These are phyloP conservation scores for Mycosarcoma mackinlayi DNA, from an alignment of 1,284 basidiomycete species.

Conservation along the genomic window DNA sequence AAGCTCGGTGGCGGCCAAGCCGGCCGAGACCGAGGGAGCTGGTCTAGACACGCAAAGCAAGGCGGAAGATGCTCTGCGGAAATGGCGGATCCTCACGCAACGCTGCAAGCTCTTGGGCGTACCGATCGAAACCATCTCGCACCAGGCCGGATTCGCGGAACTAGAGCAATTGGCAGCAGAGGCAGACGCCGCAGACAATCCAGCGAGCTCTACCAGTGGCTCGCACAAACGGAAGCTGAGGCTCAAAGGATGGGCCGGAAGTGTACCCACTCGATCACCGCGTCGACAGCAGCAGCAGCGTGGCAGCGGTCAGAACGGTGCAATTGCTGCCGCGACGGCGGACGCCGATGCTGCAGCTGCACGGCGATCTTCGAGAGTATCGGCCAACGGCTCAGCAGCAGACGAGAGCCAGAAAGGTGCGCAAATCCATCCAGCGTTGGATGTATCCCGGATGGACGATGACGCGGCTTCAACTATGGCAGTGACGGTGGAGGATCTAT, in stretches of 20 bases:
- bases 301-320: not conserved
- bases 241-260: constrained; percentile 41
- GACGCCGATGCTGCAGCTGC: constrained; percentile 9
- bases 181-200: constrained; percentile 15
- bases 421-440: constrained; percentile 24
- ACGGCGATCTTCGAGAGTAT: constrained; percentile 16
- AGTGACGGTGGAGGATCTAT: constrained; percentile 72
- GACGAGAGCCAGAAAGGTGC: not conserved
- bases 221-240: constrained; percentile 23
- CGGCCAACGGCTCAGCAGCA: not conserved
- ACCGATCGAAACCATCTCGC: constrained; percentile 27
- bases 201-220: constrained; percentile 8
- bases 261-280: constrained; percentile 4
- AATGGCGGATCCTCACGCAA: constrained; percentile 25
- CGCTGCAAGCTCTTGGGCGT: constrained; percentile 35
- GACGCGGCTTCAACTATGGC: constrained; percentile 22
- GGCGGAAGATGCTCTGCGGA: constrained; percentile 8
- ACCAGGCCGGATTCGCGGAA: constrained; percentile 27
- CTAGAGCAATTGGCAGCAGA: constrained; percentile 21
- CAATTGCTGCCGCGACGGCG: not conserved
- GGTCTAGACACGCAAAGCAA: not conserved
- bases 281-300: not conserved
- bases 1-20: constrained; percentile 11
- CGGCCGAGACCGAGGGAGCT: not conserved
- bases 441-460: constrained; percentile 9